Conservation (phyloP, 371 early-diverging fungal species). For the Dichotomocladium elegans region DNA sequence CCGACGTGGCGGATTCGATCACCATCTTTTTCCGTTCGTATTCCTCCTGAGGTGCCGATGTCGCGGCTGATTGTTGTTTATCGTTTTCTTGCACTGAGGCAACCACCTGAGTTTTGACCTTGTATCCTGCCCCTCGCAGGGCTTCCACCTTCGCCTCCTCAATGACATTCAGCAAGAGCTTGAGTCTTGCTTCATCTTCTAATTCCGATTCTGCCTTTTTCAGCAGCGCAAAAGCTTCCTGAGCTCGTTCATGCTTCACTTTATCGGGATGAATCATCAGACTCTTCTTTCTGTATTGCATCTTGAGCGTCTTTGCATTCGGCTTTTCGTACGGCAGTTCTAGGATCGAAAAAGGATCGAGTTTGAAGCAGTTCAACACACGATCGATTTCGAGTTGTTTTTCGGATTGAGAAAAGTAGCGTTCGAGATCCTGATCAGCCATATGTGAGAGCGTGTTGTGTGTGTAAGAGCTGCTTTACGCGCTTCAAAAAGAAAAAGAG, state of each 20-base stretch:
- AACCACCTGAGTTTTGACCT: constrained; percentile 34
- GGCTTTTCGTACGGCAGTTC: constrained; percentile 61
- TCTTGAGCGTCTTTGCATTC: constrained; percentile 61
- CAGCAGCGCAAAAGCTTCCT: constrained; percentile 81
- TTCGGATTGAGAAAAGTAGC: constrained; percentile 63
- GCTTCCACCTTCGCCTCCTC: constrained; percentile 67
- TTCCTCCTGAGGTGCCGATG: constrained; percentile 4
- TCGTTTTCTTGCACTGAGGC: constrained; percentile 2
- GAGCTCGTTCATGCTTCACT: constrained; percentile 71
- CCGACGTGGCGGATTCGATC: constrained; percentile 21
- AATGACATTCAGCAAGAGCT: constrained; percentile 55
- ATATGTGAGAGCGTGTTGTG: background rate
- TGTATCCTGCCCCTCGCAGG: constrained; percentile 43
- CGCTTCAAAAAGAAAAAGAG: no score
- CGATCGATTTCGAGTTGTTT: constrained; percentile 84
- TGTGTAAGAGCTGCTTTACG: no score
- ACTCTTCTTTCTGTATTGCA: constrained; percentile 80
- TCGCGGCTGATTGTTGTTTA: background rate
- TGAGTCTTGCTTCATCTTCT: constrained; percentile 60
- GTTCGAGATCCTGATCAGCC: constrained; percentile 57
- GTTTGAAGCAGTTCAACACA: constrained; percentile 66
- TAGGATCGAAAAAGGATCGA: constrained; percentile 82
- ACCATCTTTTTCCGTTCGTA: constrained; percentile 15
- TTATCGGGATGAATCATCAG: constrained; percentile 92
- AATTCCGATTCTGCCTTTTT: constrained; percentile 82